Conservation (phyloP, 331 rosid species). For the Malus hybrid region DNA sequence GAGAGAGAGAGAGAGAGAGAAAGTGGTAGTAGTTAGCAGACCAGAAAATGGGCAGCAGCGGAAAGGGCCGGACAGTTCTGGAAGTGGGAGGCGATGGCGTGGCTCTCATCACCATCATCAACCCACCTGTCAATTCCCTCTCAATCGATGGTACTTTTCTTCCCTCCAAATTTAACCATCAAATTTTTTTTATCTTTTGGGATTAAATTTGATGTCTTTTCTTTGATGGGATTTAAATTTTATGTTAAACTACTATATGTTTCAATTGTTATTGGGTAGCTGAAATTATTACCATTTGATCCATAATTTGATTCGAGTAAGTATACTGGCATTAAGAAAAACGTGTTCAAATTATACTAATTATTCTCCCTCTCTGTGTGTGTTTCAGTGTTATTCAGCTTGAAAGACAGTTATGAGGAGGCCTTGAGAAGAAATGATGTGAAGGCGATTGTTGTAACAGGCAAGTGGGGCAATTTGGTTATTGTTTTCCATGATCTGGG, state of each 20-base stretch:
- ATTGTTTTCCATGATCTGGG: neutral
- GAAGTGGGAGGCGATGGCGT: constrained; percentile 88
- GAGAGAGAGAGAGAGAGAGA: neutral
- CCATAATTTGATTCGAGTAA: neutral
- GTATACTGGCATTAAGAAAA: neutral
- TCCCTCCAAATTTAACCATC: neutral
- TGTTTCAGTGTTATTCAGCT: constrained; percentile 53
- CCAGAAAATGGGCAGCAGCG: constrained; percentile 39
- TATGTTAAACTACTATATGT: neutral
- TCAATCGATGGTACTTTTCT: constrained; percentile 62
- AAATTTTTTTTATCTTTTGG: neutral
- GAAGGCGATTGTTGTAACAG: constrained; percentile 84
- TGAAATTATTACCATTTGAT: neutral
- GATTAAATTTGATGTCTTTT: neutral
- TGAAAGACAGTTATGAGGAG: constrained; percentile 61
- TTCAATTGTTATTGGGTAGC: neutral
- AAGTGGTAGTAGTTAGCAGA: neutral
- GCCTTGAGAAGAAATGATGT: constrained; percentile 75
- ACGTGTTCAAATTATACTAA: neutral
- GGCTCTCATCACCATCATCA: constrained; percentile 74
- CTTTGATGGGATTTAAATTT: neutral
- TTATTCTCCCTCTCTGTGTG: neutral
- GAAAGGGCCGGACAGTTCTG: constrained; percentile 51
- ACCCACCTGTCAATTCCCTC: constrained; percentile 95
- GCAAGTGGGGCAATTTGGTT: constrained; percentile 15